phyloP scores from a whole-genome alignment of 805 yeast species.

The Yarrowia sp. region DNA sequence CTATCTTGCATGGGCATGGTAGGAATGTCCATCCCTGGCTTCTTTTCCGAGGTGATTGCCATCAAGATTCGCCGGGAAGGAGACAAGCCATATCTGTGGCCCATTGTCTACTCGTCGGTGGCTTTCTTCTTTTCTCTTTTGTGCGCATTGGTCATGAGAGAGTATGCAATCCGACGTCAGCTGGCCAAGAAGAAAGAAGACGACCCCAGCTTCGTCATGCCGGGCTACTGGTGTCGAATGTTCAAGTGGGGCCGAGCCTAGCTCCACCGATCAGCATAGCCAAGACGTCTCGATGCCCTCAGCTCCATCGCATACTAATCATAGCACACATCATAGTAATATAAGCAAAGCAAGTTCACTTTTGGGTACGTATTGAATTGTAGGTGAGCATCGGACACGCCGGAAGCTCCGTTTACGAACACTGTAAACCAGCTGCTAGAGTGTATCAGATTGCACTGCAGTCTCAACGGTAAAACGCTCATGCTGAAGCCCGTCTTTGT shows the following conservation, averaged over 20 bases:
- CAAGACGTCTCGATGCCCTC: no score
- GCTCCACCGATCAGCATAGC: neutral
- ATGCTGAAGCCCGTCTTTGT: neutral
- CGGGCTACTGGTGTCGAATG: slow-evolving; percentile 30
- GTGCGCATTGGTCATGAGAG: slow-evolving; percentile 29
- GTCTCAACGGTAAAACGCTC: slow-evolving; percentile 1
- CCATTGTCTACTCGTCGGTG: slow-evolving; percentile 38
- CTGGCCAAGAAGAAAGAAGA: neutral
- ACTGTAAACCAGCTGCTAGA: no score
- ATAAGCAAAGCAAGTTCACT: no score
- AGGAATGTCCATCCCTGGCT: slow-evolving; percentile 28
- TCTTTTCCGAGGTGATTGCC: slow-evolving; percentile 37
- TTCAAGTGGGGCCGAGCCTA: slow-evolving; percentile 19
- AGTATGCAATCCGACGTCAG: slow-evolving; percentile 11
- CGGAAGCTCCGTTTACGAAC: no score
- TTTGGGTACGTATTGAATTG: no score
- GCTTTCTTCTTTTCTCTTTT: slow-evolving; percentile 22
- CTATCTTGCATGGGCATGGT: slow-evolving; percentile 33
- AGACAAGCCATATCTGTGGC: slow-evolving; percentile 35
- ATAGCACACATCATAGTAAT: no score
- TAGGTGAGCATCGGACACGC: no score
- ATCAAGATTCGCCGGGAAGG: slow-evolving; percentile 36
- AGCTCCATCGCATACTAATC: no score
- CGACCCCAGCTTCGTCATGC: slow-evolving; percentile 18
- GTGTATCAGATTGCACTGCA: slow-evolving; percentile 2